Percentiles rank a stretch among this genome's conserved stretches.
phyloP scores from a whole-genome alignment of 495 filamentous ascomycete species.

The Hyphodiscus hymeniophilus region DNA sequence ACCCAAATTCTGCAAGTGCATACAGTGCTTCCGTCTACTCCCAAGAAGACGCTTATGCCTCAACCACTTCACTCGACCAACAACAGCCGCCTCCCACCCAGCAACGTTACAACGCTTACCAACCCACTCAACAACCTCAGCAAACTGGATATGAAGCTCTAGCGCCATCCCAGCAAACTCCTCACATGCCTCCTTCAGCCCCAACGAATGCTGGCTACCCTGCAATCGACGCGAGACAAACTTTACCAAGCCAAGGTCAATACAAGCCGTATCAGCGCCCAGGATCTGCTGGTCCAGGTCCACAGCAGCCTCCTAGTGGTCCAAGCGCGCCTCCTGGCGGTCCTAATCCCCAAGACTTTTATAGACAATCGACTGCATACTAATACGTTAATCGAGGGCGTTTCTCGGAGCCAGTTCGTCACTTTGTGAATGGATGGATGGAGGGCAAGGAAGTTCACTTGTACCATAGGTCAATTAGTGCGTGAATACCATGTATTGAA shows the following conservation, averaged over 20 bases:
- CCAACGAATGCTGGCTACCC: slow-evolving; percentile 17
- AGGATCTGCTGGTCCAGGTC: slow-evolving; percentile 13
- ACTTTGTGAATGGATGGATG: background rate
- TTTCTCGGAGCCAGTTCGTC: background rate
- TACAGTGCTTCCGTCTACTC: slow-evolving; percentile 55
- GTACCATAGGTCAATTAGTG: too few species aligned
- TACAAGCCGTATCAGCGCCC: slow-evolving; percentile 48
- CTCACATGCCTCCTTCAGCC: slow-evolving; percentile 6
- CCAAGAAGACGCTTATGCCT: slow-evolving; percentile 44
- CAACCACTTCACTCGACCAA: slow-evolving; percentile 22
- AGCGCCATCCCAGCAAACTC: slow-evolving; percentile 10
- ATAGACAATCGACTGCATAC: slow-evolving; percentile 22
- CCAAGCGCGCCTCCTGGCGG: slow-evolving; percentile 26
- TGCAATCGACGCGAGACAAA: slow-evolving; percentile 18
- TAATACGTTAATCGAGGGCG: background rate
- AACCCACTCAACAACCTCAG: slow-evolving; percentile 19
- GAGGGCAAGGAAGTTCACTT: too few species aligned
- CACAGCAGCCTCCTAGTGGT: slow-evolving; percentile 1
- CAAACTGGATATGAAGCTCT: slow-evolving; percentile 20
- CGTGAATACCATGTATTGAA: too few species aligned
- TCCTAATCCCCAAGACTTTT: slow-evolving; percentile 29
- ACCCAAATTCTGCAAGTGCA: slow-evolving; percentile 28
- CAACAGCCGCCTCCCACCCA: slow-evolving; percentile 39
- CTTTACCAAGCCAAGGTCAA: slow-evolving; percentile 24
- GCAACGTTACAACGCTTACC: slow-evolving; percentile 36